Evolutionary conservation across 2,329 filamentous ascomycete genomes (phyloP), one percentile per base, ranked within the genome.

Genomic region (Hymenoscyphus linearis): DNA sequence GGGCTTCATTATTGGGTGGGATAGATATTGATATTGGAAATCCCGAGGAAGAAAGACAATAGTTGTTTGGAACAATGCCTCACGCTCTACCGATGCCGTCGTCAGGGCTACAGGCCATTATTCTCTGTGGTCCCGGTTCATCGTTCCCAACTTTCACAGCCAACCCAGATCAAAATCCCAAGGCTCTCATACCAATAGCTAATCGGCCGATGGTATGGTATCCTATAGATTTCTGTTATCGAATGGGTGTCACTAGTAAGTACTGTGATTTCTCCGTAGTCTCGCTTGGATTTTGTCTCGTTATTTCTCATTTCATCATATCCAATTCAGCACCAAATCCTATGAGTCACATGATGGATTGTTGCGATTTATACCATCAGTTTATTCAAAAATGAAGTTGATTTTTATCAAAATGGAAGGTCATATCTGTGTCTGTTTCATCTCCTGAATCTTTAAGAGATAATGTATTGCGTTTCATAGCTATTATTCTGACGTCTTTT

Each of bases 171-270:
- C 88, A 93, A 71, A 87, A 90, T 64, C 90, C 90, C 10, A 95
- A 95, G 76, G 90, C 90, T 10, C 82, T 95, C 25, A 77, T 95
- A 7, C 90, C 90, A 5, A 89, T 95, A 62, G 90, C 90, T 37
- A 95, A 95, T 74, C 78, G 90, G 67, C 90, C 90, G 1, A 95
- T 95, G 90, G 87, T 95, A 53, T 93, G 91, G 89, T 95, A 95
- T 73, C 87, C 90, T 5, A 83, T 95, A 47, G 90, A 93, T 70
- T 93, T 91, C 77, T 93, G 90, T 75, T 89, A 91, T 71, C 85
- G 90, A 40, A 90, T 88, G 74, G 90, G 90, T 67, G 85, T 93
- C 66, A 89, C 87, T 70, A 81, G 88, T 90, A 75, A 75, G 83
- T 74, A 35, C 62, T 55, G 47, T 58, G 37, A 27, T n/a, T 62